These are phyloP conservation scores for Coemansia sp. DNA, from an alignment of 371 early-diverging fungal genomes.

Conservation along the genomic window DNA sequence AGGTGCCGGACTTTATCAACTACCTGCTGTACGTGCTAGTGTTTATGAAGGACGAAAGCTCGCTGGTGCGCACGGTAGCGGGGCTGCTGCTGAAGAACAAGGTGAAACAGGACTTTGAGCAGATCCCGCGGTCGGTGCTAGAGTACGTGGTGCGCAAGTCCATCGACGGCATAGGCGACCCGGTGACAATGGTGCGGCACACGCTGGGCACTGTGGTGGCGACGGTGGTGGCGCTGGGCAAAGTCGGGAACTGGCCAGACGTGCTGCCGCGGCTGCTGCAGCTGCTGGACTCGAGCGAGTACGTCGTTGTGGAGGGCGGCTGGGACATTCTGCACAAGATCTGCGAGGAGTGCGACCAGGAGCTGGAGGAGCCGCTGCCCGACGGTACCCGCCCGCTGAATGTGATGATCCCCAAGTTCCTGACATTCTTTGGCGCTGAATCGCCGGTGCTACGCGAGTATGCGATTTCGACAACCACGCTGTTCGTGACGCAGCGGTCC, in stretches of 20 bases:
- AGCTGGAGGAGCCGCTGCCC: constrained; percentile 68
- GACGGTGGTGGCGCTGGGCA: constrained; percentile 70
- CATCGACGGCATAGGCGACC: constrained; percentile 74
- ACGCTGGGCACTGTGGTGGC: constrained; percentile 86
- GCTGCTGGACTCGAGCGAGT: constrained; percentile 68
- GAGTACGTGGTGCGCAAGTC: constrained; percentile 73
- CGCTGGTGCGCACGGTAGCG: constrained; percentile 74
- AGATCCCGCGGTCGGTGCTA: constrained; percentile 64
- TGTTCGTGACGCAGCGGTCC: constrained; percentile 73
- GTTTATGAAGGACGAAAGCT: constrained; percentile 59
- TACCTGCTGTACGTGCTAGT: constrained; percentile 86
- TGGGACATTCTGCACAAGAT: constrained; percentile 86
- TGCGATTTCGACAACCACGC: constrained; percentile 76
- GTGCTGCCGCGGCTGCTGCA: constrained; percentile 73
- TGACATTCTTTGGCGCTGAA: constrained; percentile 76
- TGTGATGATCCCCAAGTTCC: constrained; percentile 83
- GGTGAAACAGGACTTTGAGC: constrained; percentile 61
- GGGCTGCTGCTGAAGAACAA: constrained; percentile 89
- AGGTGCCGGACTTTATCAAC: constrained; percentile 84
- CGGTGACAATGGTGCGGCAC: constrained; percentile 60
- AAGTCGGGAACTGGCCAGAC: constrained; percentile 78
- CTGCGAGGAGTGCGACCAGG: constrained; percentile 86
- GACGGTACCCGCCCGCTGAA: constrained; percentile 73
- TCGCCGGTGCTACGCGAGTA: constrained; percentile 67
- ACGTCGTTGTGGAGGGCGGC: constrained; percentile 75